Evolutionary conservation across 106 monocot species (phyloP), one percentile per base, ranked within the genome.

Genomic region (Alisma plantagoaquatica): DNA sequence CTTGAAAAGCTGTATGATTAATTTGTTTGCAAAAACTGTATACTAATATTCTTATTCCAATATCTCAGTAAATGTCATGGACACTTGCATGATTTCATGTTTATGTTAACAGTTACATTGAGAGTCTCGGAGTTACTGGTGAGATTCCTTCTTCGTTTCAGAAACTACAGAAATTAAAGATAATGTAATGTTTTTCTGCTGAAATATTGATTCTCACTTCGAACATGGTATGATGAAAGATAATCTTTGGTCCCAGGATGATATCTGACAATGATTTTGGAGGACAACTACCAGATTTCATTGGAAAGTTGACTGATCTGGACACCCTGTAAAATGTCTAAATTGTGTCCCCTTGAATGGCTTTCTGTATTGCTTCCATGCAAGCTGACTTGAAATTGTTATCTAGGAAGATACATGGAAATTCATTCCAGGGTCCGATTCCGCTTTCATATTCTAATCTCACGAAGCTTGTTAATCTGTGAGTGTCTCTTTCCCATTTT

Each of bases 351-450:
- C 3, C 2, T 27, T 28, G 19, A 53, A 29, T 35, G 10, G 25
- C 22, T 17, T 14, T 54, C 21, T 6, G 31, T 33, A 29, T 21
- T 56, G 0, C 31, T 29, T 18, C 29, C 10, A 49, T 33, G 11
- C 32, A 16, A 24, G 12, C 32, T n/a, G n/a, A n/a, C 25, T 30
- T 29, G 59, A 21, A 45, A 59, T 43, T 43, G 7, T 7, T 27
- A 27, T 22, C 5, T 49, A 23, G 65, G 45, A 66, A 26, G 46
- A 23, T 66, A 7, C 46, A 56, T 8, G 65, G 65, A 4, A 66
- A 66, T 33, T 66, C 65, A 4, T 66, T 66, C 23, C 7, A 46
- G n/a, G 65, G 65, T 7, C 65, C 65, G 3, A 66, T 66, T 31
- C 65, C 65, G 6, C 33, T 45, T 46, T 46, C 12, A 32, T 46